Percentiles rank a stretch among this genome's conserved stretches.
phyloP scores from a whole-genome alignment of 106 monocot species.

The Posidonia australis region DNA sequence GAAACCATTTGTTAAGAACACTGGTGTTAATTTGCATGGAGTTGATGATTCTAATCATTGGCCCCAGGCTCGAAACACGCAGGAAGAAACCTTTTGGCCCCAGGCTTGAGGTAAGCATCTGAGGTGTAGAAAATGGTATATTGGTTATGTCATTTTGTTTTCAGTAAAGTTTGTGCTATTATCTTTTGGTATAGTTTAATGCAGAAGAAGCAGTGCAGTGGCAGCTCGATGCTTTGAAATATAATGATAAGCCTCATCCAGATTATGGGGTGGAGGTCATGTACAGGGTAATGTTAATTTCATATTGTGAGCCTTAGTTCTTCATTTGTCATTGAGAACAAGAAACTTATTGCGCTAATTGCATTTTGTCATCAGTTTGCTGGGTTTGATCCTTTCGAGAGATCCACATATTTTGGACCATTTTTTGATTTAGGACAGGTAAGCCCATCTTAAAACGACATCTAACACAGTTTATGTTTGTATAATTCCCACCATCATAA shows the following conservation, averaged over 20 bases:
- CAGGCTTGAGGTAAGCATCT: slow-evolving; percentile 47
- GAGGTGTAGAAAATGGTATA: neutral
- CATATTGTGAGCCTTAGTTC: too few relatives aligned
- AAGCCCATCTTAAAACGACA: too few relatives aligned
- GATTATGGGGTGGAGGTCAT: slow-evolving; percentile 95
- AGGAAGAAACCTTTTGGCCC: slow-evolving; percentile 81
- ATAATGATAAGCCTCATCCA: slow-evolving; percentile 79
- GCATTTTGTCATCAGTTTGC: slow-evolving; percentile 55
- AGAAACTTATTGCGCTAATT: too few relatives aligned
- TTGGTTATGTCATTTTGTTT: neutral
- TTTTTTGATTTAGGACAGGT: slow-evolving; percentile 93
- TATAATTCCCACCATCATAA: too few relatives aligned
- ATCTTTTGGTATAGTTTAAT: slow-evolving; percentile 43
- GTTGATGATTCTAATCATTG: too few relatives aligned
- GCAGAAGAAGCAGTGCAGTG: slow-evolving; percentile 79
- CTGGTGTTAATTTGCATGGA: too few relatives aligned
- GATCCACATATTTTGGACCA: slow-evolving; percentile 84
- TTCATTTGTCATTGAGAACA: too few relatives aligned
- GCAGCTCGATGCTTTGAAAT: slow-evolving; percentile 81
- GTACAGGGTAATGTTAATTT: slow-evolving; percentile 96
- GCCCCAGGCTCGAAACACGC: slow-evolving; percentile 22
- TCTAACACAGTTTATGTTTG: too few relatives aligned
- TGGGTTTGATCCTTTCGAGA: slow-evolving; percentile 91
- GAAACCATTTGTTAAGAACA: too few relatives aligned
- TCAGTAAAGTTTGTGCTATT: neutral